Conservation (phyloP, 2,329 filamentous ascomycete species). For the Claviceps digitariae region DNA sequence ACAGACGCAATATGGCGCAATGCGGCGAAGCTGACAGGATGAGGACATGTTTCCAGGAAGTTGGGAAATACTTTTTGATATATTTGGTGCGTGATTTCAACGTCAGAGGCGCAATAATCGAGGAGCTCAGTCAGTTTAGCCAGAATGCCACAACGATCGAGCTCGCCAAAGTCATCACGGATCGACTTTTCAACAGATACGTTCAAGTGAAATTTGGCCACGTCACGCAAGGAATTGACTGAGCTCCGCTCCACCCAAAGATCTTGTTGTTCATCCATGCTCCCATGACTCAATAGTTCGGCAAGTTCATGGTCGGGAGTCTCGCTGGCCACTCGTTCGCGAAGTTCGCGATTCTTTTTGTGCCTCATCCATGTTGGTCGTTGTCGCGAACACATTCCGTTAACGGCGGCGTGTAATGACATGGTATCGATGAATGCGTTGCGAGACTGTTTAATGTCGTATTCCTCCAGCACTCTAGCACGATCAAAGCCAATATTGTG, state of each 20-base stretch:
- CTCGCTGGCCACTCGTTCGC: slow-evolving; percentile 64
- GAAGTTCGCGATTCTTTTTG: slow-evolving; percentile 73
- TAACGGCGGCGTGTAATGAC: slow-evolving; percentile 94
- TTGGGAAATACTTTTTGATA: slow-evolving; percentile 86
- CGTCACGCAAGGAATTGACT: slow-evolving; percentile 85
- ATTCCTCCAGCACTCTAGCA: slow-evolving; percentile 79
- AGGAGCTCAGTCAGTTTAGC: slow-evolving; percentile 68
- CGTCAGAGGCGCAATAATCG: slow-evolving; percentile 91
- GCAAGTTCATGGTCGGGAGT: slow-evolving; percentile 59
- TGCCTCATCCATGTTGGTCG: slow-evolving; percentile 96
- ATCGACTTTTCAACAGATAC: slow-evolving; percentile 82
- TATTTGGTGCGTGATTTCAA: slow-evolving; percentile 84
- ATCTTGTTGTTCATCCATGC: slow-evolving; percentile 78
- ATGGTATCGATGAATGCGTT: slow-evolving; percentile 94
- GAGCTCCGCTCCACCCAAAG: slow-evolving; percentile 92
- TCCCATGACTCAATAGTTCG: slow-evolving; percentile 52
- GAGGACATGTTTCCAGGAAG: slow-evolving; percentile 80
- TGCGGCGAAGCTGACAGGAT: slow-evolving; percentile 93
- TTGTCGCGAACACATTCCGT: slow-evolving; percentile 97
- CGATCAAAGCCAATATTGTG: slow-evolving; percentile 96
- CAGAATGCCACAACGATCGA: slow-evolving; percentile 58
- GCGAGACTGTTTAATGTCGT: slow-evolving; percentile 65
- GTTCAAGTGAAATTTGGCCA: slow-evolving; percentile 91
- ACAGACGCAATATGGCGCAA: slow-evolving; percentile 86
- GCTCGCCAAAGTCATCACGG: slow-evolving; percentile 73